Base-by-base conservation (phyloP, 139 green algal genomes). In the Nannochloris sp. region DNA sequence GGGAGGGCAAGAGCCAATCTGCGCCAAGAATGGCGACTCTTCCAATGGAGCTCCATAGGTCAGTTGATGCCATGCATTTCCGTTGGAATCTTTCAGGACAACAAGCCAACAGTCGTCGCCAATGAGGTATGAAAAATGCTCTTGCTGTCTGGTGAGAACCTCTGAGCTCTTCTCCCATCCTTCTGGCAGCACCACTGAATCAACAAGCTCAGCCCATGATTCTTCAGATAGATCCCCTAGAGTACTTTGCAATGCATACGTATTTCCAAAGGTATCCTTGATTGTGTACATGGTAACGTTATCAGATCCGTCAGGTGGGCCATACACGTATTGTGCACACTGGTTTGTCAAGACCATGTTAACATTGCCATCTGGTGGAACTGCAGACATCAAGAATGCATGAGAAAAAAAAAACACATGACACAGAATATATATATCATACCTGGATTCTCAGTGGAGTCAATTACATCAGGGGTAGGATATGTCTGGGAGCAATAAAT, bases 311-410 rank as follows among this genome's bases (percentile, higher is more conserved):
- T 53, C 46, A 19, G n/a, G n/a, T 25, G 46, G 46, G 7, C 46
- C 46, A 53, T 53, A 53, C 18, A 21, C n/a, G 15, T 53, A 53
- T 21, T 53, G 46, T 21, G 46, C 46, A 53, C 46, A 53, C 6
- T 53, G 46, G 46, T 53, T 53, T 53, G 46, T 53, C 16, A 53
- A 12, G 46, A 53, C n/a, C 18, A 53, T 21, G n/a, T 21, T 53
- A 9, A 53, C 18, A 21, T 53, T 53, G 0, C 46, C 46, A 21
- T 53, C 46, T 53, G 46, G 46, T 19, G 46, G 46, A 21, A 53
- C 18, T 25, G 46, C 18, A 21, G 6, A 25, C 27, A 29, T 29
- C 4, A 29, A 29, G 25, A n/a, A n/a, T n/a, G n/a, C n/a, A n/a
- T n/a, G n/a, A n/a, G n/a, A n/a, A n/a, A n/a, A n/a, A n/a, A n/a